Conservation (phyloP, 2,329 filamentous ascomycete genomes). For the Trichoderma sp. region DNA sequence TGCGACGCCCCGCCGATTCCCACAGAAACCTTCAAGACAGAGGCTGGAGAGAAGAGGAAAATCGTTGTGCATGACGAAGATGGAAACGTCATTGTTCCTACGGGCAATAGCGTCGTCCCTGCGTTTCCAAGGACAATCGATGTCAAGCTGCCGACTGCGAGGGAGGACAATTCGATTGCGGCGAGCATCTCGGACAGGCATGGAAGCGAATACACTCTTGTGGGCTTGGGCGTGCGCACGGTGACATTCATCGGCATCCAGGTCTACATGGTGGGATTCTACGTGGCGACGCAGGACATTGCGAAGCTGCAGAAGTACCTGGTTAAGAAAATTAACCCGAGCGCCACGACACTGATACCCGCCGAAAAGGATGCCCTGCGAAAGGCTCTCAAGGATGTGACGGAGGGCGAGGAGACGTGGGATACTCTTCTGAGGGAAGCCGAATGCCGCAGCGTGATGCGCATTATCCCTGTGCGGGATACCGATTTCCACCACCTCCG, state of each 20-base stretch:
- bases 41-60: constrained; percentile 52
- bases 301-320: constrained; percentile 74
- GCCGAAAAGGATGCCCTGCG: constrained; percentile 75
- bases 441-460: constrained; percentile 71
- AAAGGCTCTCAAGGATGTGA: constrained; percentile 65
- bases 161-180: constrained; percentile 33
- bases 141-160: constrained; percentile 46
- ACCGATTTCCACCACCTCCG: constrained; percentile 92
- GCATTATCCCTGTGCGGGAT: constrained; percentile 85
- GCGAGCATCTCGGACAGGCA: constrained; percentile 39
- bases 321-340: constrained; percentile 69
- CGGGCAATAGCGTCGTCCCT: constrained; percentile 76
- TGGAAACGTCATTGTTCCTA: constrained; percentile 72
- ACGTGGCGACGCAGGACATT: constrained; percentile 81
- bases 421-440: constrained; percentile 62
- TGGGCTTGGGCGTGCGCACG: constrained; percentile 82
- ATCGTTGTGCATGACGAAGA: constrained; percentile 64
- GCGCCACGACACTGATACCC: constrained; percentile 79
- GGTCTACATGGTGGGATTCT: constrained; percentile 93
- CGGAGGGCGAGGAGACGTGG: constrained; percentile 71
- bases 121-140: constrained; percentile 72
- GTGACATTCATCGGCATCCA: constrained; percentile 88
- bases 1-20: constrained; percentile 38
- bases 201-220: constrained; percentile 74
- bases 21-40: constrained; percentile 46